Percentiles rank a stretch among this genome's conserved stretches.
Conservation (phyloP, 345 rosid genomes). For the Rhodomyrtus tomentosa region DNA sequence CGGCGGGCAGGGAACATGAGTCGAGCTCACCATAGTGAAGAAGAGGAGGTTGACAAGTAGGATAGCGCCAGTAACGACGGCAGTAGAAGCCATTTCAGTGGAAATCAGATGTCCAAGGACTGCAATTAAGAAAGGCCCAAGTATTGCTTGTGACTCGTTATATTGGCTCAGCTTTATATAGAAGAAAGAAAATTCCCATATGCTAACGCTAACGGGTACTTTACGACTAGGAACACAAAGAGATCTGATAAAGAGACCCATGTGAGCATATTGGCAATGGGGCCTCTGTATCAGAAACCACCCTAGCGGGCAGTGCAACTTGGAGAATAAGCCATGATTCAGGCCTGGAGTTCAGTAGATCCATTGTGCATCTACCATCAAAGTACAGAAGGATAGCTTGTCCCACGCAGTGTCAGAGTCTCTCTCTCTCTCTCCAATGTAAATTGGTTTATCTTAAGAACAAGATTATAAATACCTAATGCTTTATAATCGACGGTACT, state of each 20-base stretch:
- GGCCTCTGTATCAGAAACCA: slow-evolving; percentile 1
- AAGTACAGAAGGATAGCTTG: background rate
- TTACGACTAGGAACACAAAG: background rate
- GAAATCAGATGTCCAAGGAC: background rate
- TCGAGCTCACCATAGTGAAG: slow-evolving; percentile 10
- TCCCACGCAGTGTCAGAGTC: background rate
- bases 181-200: background rate
- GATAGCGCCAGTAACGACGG: slow-evolving; percentile 1
- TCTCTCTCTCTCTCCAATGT: background rate
- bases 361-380: background rate
- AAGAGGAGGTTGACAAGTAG: slow-evolving; percentile 11
- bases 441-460: background rate
- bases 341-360: background rate
- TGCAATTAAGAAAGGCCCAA: background rate
- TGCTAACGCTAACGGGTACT: background rate
- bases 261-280: slow-evolving; percentile 3
- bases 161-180: background rate
- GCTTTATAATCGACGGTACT: background rate
- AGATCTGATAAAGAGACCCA: background rate
- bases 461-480: background rate
- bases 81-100: slow-evolving; percentile 13
- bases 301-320: slow-evolving; percentile 4
- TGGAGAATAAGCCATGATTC: background rate
- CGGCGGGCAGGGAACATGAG: slow-evolving; percentile 2
- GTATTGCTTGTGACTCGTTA: background rate